Conservation (phyloP, 257 asterid genomes). For the Solanum clarkiae region DNA sequence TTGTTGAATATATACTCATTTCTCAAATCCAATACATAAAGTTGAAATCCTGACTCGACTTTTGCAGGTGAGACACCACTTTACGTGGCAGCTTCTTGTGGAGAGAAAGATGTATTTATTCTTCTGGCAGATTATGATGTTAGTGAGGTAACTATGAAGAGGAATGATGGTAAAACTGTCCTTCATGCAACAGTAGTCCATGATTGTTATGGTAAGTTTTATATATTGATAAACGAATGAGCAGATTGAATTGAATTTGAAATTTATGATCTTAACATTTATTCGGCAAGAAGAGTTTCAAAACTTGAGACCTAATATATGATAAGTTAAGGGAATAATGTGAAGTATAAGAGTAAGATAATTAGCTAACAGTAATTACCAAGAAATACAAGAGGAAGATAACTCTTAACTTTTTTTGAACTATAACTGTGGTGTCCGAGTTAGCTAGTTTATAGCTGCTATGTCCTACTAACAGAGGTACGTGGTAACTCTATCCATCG, state of each 20-base stretch:
- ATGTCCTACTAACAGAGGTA: not conserved
- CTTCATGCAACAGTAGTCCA: not conserved
- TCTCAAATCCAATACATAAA: not conserved
- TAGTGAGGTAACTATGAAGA: not conserved
- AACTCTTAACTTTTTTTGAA: no score
- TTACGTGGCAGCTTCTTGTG: not conserved
- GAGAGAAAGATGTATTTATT: not conserved
- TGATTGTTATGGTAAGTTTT: not conserved
- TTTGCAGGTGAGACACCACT: slow-evolving; percentile 1
- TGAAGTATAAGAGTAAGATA: no score
- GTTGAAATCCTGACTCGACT: not conserved
- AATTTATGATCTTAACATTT: not conserved
- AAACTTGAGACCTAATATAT: no score
- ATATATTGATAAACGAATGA: not conserved
- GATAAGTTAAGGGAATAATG: no score
- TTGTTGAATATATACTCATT: not conserved
- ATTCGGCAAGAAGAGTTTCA: no score
- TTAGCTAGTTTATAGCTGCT: not conserved
- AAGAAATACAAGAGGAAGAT: no score
- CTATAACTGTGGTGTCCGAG: no score
- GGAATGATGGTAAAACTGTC: not conserved
- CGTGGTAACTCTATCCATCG: not conserved
- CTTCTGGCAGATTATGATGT: not conserved
- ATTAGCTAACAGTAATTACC: no score
- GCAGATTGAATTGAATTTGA: not conserved